Evolutionary conservation across 495 filamentous ascomycete species (phyloP).

Genomic region (Schizothecium vesticola): DNA sequence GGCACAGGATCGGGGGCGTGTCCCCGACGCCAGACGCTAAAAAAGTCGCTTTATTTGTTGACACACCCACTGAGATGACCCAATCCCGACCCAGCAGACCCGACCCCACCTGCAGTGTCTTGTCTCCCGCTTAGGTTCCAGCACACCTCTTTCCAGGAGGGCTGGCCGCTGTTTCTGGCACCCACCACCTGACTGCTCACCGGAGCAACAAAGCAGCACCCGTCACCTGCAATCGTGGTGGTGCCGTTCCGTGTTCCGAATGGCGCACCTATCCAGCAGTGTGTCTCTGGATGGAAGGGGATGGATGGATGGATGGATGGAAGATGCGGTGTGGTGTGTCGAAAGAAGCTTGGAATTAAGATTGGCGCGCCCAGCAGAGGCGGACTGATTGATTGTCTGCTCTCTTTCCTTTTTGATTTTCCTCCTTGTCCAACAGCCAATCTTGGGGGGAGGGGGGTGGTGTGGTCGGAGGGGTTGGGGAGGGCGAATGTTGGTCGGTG

Average conservation of each 20-base stretch:
- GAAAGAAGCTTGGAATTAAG: not conserved
- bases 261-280: not conserved
- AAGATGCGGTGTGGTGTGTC: not conserved
- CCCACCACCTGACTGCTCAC: not conserved
- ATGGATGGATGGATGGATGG: too few relatives aligned
- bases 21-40: constrained; percentile 7
- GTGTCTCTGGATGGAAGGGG: not conserved
- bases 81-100: not conserved
- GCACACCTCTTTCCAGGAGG: too few relatives aligned
- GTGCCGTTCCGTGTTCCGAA: not conserved
- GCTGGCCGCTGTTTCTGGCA: constrained; percentile 8
- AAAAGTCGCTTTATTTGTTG: constrained; percentile 24
- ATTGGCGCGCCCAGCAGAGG: not conserved
- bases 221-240: not conserved
- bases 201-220: not conserved
- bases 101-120: not conserved
- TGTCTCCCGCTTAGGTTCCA: not conserved
- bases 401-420: not conserved
- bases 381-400: not conserved
- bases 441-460: too few relatives aligned
- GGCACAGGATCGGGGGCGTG: constrained; percentile 2
- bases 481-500: not conserved
- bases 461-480: not conserved
- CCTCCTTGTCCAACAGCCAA: not conserved
- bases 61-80: constrained; percentile 16